Evolutionary conservation across 371 early-diverging fungal species (phyloP), one percentile per base, ranked within the genome.

Genomic region (Encephalitozoon romaleae): DNA sequence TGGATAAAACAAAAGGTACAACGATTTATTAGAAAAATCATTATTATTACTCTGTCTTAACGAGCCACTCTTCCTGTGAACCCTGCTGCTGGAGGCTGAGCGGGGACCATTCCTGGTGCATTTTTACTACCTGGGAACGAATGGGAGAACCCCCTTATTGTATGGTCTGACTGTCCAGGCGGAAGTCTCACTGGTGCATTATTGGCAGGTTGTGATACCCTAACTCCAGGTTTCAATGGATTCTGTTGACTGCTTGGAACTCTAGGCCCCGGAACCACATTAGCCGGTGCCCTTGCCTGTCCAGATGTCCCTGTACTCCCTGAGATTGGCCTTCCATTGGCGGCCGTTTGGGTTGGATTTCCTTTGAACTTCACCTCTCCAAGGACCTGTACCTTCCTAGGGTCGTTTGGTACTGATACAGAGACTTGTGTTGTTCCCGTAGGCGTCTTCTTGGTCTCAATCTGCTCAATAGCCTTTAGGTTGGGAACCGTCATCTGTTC

Each of bases 401-500:
- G 49, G 8, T 47, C 49, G 49, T 47, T 47, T 18, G 49, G 49
- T 47, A 47, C 49, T 1, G 49, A 47, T 47, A 47, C 49, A 47
- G 49, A 47, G 21, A 47, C 32, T 21, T 25, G 21, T 23, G 65
- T 49, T 21, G 39, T 34, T 25, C 67, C 42, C 25, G 52, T 66
- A 9, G 66, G 66, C 30, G 30, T 52, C 26, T 21, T 49, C 25
- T 26, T 38, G 25, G 30, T 51, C 26, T 47, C 18, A 4, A n/a
- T n/a, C 15, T 26, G 49, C 38, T 49, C 47, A n/a, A 73, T 32
- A 43, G 25, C 43, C 47, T 64, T 73, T 3, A 73, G 53, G 54
- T 73, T 73, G 15, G 74, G 74, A 39, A 73, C 53, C 9, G 8
- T 59, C 30, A 38, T 32, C 23, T 64, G 28, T 21, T 66, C 66